Percentiles rank a stretch among this genome's conserved stretches.
These are phyloP conservation scores for Neurospora cerealis DNA, from an alignment of 495 filamentous ascomycete genomes.

Conservation along the genomic window DNA sequence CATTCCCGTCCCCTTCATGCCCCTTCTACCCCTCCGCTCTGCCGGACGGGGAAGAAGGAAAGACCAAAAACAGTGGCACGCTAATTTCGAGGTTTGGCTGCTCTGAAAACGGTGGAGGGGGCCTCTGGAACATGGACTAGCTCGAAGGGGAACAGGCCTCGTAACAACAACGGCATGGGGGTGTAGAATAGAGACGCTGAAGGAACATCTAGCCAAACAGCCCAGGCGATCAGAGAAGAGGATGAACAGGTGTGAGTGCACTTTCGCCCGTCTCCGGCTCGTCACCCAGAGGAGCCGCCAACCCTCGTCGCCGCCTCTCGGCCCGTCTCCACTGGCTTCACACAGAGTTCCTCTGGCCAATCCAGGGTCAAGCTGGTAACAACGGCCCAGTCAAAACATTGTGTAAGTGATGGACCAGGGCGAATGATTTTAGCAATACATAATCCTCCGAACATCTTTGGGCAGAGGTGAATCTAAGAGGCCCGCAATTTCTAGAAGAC, in stretches of 20 bases:
- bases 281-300: background rate
- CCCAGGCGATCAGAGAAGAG: slow-evolving; percentile 12
- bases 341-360: slow-evolving; percentile 12
- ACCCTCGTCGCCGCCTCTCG: slow-evolving; percentile 7
- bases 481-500: slow-evolving; percentile 38
- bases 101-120: background rate
- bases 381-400: slow-evolving; percentile 13
- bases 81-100: background rate
- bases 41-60: slow-evolving; percentile 14
- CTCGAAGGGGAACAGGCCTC: slow-evolving; percentile 11
- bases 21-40: slow-evolving; percentile 2
- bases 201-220: slow-evolving; percentile 14
- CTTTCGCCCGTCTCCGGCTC: background rate
- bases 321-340: slow-evolving; percentile 2
- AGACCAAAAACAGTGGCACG: background rate
- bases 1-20: background rate
- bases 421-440: slow-evolving; percentile 33
- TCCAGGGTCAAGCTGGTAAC: slow-evolving; percentile 15
- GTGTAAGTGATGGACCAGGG: slow-evolving; percentile 20
- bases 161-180: slow-evolving; percentile 3
- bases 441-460: slow-evolving; percentile 33
- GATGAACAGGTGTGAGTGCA: slow-evolving; percentile 5
- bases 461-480: slow-evolving; percentile 4
- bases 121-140: slow-evolving; percentile 1
- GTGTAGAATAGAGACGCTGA: slow-evolving; percentile 14